Conservation (phyloP, 2,329 filamentous ascomycete species). For the Sphaerulina vaccinii region DNA sequence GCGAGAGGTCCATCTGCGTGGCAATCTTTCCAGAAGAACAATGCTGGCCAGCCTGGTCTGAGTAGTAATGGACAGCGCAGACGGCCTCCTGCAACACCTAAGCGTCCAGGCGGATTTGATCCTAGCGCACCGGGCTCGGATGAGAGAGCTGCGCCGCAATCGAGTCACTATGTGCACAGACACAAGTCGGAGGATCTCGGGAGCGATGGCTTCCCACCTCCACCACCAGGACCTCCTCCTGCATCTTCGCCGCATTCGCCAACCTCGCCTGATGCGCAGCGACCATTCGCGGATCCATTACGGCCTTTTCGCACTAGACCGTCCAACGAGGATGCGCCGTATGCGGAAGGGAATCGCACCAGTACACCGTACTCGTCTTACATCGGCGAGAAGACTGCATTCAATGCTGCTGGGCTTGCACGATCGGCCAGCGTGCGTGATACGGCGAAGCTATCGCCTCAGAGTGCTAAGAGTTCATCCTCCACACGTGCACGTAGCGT, state of each 20-base stretch:
- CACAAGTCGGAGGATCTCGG: conserved; percentile 34
- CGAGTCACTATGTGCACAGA: conserved; percentile 30
- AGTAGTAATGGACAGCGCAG: conserved; percentile 39
- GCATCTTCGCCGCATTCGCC: conserved; percentile 31
- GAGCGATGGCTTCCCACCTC: conserved; percentile 32
- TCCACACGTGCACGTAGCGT: conserved; percentile 23
- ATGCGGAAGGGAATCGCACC: conserved; percentile 48
- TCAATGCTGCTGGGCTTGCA: conserved; percentile 52
- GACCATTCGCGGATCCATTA: conserved; percentile 40
- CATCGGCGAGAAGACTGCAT: conserved; percentile 58
- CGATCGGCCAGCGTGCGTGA: conserved; percentile 56
- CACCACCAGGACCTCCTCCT: conserved; percentile 42
- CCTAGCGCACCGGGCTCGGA: conserved; percentile 59
- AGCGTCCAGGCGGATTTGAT: conserved; percentile 55
- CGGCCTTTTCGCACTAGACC: conserved; percentile 36
- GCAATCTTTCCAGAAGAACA: conserved; percentile 32
- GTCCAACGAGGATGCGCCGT: conserved; percentile 40
- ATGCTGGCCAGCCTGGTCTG: conserved; percentile 35
- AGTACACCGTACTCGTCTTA: conserved; percentile 56
- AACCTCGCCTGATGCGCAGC: conserved; percentile 36
- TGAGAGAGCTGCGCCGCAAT: conserved; percentile 52
- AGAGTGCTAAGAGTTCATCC: conserved; percentile 30
- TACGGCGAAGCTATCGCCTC: conserved; percentile 32
- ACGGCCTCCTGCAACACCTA: conserved; percentile 43
- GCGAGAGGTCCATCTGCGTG: conserved; percentile 39